Evolutionary conservation across 2,329 filamentous ascomycete species (phyloP).

Genomic region (Cyclaneusma minus): DNA sequence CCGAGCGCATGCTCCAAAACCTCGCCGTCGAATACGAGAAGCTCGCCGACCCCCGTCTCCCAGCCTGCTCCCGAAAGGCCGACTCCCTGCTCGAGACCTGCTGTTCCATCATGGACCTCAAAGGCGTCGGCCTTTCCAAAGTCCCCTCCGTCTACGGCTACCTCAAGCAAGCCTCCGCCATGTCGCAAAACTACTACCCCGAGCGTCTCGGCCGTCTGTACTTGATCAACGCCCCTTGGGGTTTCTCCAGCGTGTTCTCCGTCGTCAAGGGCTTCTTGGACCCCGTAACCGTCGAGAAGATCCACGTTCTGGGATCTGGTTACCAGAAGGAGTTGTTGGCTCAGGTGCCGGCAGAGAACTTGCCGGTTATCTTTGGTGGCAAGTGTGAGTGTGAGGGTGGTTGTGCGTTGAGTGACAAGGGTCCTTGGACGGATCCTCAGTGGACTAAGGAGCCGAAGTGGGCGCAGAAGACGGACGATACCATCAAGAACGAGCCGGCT

Average conservation of each 20-base stretch:
- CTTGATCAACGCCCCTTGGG: slow-evolving; percentile 96
- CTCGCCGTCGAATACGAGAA: slow-evolving; percentile 97
- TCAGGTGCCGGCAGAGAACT: slow-evolving; percentile 79
- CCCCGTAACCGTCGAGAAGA: slow-evolving; percentile 92
- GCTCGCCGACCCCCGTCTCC: slow-evolving; percentile 79
- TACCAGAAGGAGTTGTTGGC: slow-evolving; percentile 75
- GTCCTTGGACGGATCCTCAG: slow-evolving; percentile 69
- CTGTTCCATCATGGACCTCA: slow-evolving; percentile 97
- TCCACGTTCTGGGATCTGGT: slow-evolving; percentile 67
- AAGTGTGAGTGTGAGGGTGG: slow-evolving; percentile 68
- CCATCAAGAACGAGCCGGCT: no score
- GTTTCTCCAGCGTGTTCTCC: slow-evolving; percentile 73
- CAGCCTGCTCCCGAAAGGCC: slow-evolving; percentile 85
- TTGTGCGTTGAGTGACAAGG: slow-evolving; percentile 74
- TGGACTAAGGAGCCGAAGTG: slow-evolving; percentile 53
- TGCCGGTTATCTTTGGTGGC: slow-evolving; percentile 77
- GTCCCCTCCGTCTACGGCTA: slow-evolving; percentile 77
- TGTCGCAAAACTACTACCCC: slow-evolving; percentile 98
- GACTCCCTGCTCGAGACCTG: slow-evolving; percentile 89
- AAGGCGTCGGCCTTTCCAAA: slow-evolving; percentile 76
- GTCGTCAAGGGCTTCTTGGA: slow-evolving; percentile 90
- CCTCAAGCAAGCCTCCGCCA: slow-evolving; percentile 66
- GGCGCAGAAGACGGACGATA: slow-evolving; percentile 30
- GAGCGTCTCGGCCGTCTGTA: slow-evolving; percentile 93
- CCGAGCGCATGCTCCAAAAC: slow-evolving; percentile 91